These are phyloP conservation scores for Euphrasia confusa DNA, from an alignment of 257 asterid genomes.

Conservation along the genomic window DNA sequence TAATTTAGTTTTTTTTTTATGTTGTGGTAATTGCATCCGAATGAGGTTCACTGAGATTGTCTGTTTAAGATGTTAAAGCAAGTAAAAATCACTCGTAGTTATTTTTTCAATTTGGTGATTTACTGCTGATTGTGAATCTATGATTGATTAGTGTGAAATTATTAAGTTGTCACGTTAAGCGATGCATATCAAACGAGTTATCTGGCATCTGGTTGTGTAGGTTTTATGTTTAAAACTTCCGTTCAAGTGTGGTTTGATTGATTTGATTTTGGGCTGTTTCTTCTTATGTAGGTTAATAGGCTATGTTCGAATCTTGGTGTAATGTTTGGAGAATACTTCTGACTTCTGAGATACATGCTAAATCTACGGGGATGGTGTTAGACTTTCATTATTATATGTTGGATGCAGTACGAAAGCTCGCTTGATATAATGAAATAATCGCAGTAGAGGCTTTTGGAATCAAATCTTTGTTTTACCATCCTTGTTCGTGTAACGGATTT, in stretches of 20 bases:
- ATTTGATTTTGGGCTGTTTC: no score
- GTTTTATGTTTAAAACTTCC: no score
- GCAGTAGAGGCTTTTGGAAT: constrained; percentile 17
- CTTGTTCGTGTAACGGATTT: constrained; percentile 21
- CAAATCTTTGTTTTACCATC: constrained; percentile 1
- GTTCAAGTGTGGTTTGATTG: no score
- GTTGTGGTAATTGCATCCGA: constrained; percentile 35
- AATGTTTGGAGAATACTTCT: constrained; percentile 85
- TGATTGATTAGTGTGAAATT: background rate
- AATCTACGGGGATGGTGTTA: constrained; percentile 80
- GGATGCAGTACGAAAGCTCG: background rate
- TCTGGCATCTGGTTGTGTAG: no score
- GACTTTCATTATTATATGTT: constrained; percentile 5
- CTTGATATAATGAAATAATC: background rate
- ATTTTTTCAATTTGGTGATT: constrained; percentile 7
- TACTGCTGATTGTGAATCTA: background rate
- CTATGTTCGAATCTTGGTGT: constrained; percentile 73
- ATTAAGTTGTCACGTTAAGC: constrained; percentile 43
- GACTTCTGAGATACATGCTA: constrained; percentile 67
- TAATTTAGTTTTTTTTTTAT: background rate
- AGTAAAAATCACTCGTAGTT: constrained; percentile 27
- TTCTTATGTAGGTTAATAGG: no score
- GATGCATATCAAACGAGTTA: no score
- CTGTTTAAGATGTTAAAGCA: constrained; percentile 72
- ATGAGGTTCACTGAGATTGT: constrained; percentile 70